Evolutionary conservation across 352 stramenopile genomes (phyloP), one percentile per base, ranked within the genome.

Genomic region (Phytophthora fragariae): DNA sequence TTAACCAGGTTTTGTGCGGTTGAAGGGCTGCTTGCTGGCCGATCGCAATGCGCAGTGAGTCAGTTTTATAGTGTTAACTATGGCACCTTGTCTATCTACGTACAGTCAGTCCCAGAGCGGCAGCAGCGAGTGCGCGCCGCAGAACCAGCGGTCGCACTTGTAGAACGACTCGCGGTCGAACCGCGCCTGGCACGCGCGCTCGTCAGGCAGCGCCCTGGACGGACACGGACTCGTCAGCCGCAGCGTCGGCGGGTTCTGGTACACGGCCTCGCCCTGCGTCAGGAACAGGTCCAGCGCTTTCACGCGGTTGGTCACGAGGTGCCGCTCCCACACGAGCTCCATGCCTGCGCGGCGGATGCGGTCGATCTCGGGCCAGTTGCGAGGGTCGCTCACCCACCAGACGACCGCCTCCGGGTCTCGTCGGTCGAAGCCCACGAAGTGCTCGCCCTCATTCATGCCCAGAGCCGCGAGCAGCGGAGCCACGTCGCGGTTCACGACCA

Each of bases 61-160:
- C 37, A 12, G 15, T 44, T 44, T 14, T 41, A 62, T 14, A 15
- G 14, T 33, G 31, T 53, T 39, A 62, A 27, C 35, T 61, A 50
- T 59, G 19, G 46, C 29, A 29, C 39, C 1, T 46, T 41, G 10
- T 57, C 53, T 72, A 77, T 66, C 59, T 65, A 60, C 53, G 41
- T 46, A 54, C 24, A 35, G 14, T 59, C 62, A 73, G 24, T 41
- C 19, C 65, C 70, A 75, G 35, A 75, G 56, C 24, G 70, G 62
- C 55, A 85, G 39, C 17, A 92, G 71, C 33, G 86, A 92, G 21
- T 75, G 74, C 46, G 76, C 67, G 62, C 86, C 88, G 52, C 88
- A 95, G 57, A 93, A 89, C 85, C 85, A 93, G 15, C 77, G 69
- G 50, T 93, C 88, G 70, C 88, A 95, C 70, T 91, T 91, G 81